These are phyloP conservation scores for Atractiella rhizophila DNA, from an alignment of 768 basidiomycete genomes.

Conservation along the genomic window DNA sequence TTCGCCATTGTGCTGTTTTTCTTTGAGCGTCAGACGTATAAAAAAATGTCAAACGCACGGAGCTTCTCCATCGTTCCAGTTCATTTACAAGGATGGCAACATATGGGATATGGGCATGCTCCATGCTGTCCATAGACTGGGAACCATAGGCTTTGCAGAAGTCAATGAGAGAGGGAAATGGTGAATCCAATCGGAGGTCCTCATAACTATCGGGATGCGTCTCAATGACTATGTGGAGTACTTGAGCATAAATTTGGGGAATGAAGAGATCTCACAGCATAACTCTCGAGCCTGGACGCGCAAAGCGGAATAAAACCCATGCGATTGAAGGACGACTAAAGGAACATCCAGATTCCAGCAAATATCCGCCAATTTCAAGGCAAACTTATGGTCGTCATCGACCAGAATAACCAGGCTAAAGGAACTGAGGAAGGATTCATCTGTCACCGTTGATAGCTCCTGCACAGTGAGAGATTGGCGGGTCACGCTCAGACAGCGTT, in stretches of 20 bases:
- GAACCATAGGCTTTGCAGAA: slow-evolving; percentile 49
- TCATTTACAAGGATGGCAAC: slow-evolving; percentile 64
- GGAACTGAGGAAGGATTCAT: slow-evolving; percentile 27
- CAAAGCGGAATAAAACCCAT: slow-evolving; percentile 74
- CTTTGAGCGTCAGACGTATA: slow-evolving; percentile 23
- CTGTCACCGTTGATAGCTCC: slow-evolving; percentile 24
- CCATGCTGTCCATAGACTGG: slow-evolving; percentile 54
- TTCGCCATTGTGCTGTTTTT: slow-evolving; percentile 37
- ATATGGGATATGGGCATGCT: slow-evolving; percentile 74
- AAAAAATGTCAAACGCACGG: slow-evolving; percentile 26
- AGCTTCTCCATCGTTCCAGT: slow-evolving; percentile 54
- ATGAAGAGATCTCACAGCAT: slow-evolving; percentile 29
- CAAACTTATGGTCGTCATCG: slow-evolving; percentile 39
- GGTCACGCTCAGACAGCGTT: slow-evolving; percentile 33
- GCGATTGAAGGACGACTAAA: slow-evolving; percentile 52
- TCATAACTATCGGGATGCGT: slow-evolving; percentile 54
- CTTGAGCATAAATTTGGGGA: slow-evolving; percentile 41
- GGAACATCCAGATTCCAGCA: slow-evolving; percentile 25
- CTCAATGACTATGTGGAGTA: slow-evolving; percentile 41
- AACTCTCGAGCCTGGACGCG: slow-evolving; percentile 69
- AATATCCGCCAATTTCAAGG: slow-evolving; percentile 28
- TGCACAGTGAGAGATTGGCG: background rate
- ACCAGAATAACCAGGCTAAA: slow-evolving; percentile 55
- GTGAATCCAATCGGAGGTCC: slow-evolving; percentile 55
- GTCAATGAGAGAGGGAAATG: slow-evolving; percentile 57